Evolutionary conservation across 192 early-diverging fungal species (phyloP), one percentile per base, ranked within the genome.

Genomic region (Chytriomyces sp.): DNA sequence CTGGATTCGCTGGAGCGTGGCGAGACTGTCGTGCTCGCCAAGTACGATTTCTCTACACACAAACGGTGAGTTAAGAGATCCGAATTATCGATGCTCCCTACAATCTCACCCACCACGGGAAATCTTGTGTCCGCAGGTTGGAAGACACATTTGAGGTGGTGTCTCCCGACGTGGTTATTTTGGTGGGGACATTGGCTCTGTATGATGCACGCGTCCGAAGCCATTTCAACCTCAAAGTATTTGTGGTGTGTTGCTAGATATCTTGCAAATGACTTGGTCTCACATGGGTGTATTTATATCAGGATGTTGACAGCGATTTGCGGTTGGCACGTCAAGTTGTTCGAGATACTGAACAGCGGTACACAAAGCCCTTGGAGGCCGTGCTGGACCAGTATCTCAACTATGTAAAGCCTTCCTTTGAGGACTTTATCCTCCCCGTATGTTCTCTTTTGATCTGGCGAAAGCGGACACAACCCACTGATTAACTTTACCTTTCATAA

Each of bases 391-490:
- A 83, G 40, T 96, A 94, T 65, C 73, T 93, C 37, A 82, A 81
- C 30, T 88, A 89, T 59, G 90, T 91, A 31, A 96, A 96, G 81
- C 93, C 93, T 4, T 80, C 85, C 62, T 94, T 93, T 74, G 94
- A 96, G 65, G 92, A 96, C 64, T 96, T 93, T 76, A 87, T 96
- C 55, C 81, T 86, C 61, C 93, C 91, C 32, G 87, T 87, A 83
- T 68, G 78, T 58, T 19, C 7, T 14, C 8, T 37, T 56, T 65
- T 64, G 40, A n/a, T n/a, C 14, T 64, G 49, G 17, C 25, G n/a
- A 22, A 2, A n/a, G 28, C 34, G 34, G 37, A 31, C 22, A 7
- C 8, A 33, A 33, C 14, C n/a, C 17, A 37, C 6, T 63, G 8
- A 8, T 7, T 14, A 39, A 12, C 32, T 44, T 63, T 38, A 54